A percentile compares a stretch with the other conserved stretches of the same genome.
Evolutionary conservation across 164 flowering plant species (phyloP).

Genomic region (Nymphaea thermarum): DNA sequence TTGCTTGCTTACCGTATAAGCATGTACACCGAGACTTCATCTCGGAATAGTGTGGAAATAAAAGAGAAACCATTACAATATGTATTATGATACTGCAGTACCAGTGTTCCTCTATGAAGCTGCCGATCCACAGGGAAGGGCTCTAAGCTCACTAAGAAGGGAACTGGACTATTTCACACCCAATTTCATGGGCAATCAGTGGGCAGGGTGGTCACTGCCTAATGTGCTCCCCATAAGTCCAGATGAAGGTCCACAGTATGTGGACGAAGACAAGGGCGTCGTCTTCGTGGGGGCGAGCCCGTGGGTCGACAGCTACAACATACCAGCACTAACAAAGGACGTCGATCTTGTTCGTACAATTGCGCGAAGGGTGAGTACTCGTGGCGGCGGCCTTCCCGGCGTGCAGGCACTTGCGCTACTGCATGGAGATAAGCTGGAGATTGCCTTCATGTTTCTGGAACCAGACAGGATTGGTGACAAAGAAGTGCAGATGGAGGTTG

Average conservation of each 20-base stretch:
- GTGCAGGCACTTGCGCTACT: constrained; percentile 63
- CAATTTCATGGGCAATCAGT: constrained; percentile 42
- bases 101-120: constrained; percentile 64
- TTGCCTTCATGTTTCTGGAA: constrained; percentile 61
- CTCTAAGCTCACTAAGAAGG: constrained; percentile 45
- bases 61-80: too few relatives aligned
- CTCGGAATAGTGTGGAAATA: too few relatives aligned
- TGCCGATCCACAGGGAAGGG: constrained; percentile 52
- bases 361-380: constrained; percentile 51
- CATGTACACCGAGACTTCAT: too few relatives aligned
- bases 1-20: too few relatives aligned
- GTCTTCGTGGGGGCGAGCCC: constrained; percentile 49
- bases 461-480: constrained; percentile 54
- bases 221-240: constrained; percentile 34
- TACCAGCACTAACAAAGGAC: constrained; percentile 52
- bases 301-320: constrained; percentile 56
- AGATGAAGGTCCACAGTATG: constrained; percentile 44
- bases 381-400: constrained; percentile 72
- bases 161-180: constrained; percentile 59
- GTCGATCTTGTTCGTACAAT: constrained; percentile 32
- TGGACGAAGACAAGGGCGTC: constrained; percentile 35
- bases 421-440: constrained; percentile 58
- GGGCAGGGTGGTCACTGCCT: constrained; percentile 48
- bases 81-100: constrained; percentile 25
- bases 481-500: constrained; percentile 45